Conservation (phyloP, 768 basidiomycete species). For the Cantharellus cinnabarinus region DNA sequence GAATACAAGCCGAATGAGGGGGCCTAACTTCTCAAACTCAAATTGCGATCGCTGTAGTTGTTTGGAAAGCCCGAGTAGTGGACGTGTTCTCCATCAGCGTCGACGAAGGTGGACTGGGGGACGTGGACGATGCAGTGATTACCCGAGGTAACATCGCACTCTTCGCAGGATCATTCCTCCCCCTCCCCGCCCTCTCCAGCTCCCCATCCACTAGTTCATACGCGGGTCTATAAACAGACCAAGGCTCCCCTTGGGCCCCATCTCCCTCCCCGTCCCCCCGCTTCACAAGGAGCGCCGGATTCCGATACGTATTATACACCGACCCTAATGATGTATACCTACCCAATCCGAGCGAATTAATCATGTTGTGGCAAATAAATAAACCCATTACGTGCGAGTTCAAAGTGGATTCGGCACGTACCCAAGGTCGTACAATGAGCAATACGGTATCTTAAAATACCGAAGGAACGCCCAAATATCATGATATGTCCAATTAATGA, state of each 20-base stretch:
- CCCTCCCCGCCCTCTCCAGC: conserved; percentile 34
- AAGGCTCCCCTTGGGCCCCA: conserved; percentile 5
- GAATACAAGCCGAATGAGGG: too few relatives aligned
- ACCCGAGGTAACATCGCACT: too few relatives aligned
- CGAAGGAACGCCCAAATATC: conserved; percentile 82
- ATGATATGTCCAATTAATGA: conserved; percentile 84
- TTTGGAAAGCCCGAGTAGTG: too few relatives aligned
- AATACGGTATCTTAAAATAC: conserved; percentile 61
- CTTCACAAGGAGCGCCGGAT: conserved; percentile 44
- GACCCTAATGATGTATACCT: conserved; percentile 98
- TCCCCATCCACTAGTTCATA: conserved; percentile 58
- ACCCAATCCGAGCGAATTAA: background rate
- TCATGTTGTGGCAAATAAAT: background rate
- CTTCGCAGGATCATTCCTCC: background rate
- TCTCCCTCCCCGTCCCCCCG: conserved; percentile 5
- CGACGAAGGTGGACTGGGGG: too few relatives aligned
- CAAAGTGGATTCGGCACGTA: conserved; percentile 18
- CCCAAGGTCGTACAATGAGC: conserved; percentile 80
- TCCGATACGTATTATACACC: conserved; percentile 83
- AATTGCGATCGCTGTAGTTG: too few relatives aligned
- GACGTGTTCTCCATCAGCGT: too few relatives aligned
- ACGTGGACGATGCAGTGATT: too few relatives aligned
- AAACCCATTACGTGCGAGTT: too few relatives aligned
- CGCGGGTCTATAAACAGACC: conserved; percentile 44
- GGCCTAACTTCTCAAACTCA: too few relatives aligned